These are phyloP conservation scores for Iberis amara DNA, from an alignment of 441 rosid genomes.

Conservation along the genomic window DNA sequence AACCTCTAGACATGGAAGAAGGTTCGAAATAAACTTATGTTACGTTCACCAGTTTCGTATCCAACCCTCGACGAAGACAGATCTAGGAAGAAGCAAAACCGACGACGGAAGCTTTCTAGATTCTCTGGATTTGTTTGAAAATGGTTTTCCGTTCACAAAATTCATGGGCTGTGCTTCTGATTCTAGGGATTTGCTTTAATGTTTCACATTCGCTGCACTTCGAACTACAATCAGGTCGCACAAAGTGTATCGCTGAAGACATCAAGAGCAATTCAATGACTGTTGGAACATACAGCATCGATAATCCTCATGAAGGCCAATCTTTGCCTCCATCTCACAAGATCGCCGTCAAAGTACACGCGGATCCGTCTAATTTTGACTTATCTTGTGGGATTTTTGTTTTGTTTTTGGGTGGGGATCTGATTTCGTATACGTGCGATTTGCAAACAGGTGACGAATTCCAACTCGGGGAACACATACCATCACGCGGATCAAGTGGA, in stretches of 20 bases:
- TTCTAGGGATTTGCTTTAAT: constrained; percentile 33
- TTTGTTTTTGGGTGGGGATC: constrained; percentile 2
- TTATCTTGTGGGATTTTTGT: background rate
- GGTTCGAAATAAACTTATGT: background rate
- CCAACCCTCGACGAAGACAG: background rate
- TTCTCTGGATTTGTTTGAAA: background rate
- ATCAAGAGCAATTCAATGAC: constrained; percentile 60
- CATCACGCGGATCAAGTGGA: constrained; percentile 53
- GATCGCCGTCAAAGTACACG: constrained; percentile 49
- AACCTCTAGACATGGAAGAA: background rate
- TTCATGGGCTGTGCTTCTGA: constrained; percentile 21
- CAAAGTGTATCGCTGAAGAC: constrained; percentile 74
- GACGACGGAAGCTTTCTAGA: background rate
- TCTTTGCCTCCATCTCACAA: constrained; percentile 52
- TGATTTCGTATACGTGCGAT: constrained; percentile 11
- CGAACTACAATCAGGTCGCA: constrained; percentile 55
- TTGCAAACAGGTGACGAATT: constrained; percentile 43
- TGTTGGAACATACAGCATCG: constrained; percentile 62
- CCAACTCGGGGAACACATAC: constrained; percentile 42
- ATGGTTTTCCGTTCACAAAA: constrained; percentile 27
- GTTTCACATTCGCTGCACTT: constrained; percentile 45
- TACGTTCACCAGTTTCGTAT: background rate
- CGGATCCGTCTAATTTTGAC: background rate
- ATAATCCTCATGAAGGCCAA: constrained; percentile 46
- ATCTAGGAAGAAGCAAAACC: background rate